Base-by-base conservation (phyloP, 352 stramenopile species). In the Plasmopara muralis region DNA sequence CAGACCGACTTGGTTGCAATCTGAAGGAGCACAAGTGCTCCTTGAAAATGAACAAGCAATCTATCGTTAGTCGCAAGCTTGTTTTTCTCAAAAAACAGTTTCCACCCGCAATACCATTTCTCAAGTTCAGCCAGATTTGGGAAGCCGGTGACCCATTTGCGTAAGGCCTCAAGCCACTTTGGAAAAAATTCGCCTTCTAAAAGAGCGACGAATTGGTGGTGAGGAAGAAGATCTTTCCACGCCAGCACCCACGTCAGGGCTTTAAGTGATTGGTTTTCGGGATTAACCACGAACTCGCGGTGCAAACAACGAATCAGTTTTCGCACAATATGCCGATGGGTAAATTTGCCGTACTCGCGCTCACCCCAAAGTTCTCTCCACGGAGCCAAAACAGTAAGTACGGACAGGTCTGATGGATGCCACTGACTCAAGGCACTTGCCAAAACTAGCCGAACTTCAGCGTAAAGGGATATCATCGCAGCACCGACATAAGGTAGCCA, bases 121-220 rank as follows among this genome's bases (percentile, higher is more conserved):
- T 83, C 68, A 1, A 96, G 55, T 54, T 96, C 87, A 1, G 41
- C 38, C 34, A 94, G 48, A 44, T 73, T 64, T 4, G 74, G 67
- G 3, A 64, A 63, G 5, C 63, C 59, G 5, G 41, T 43, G 4
- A 96, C 65, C 89, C 89, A 97, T 43, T 68, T 70, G 12, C 75
- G 82, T 43, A 97, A 60, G 13, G 90, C 78, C 14, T 77, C 74
- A 10, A 96, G 75, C 89, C 89, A 97, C 53, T 93, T 87, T 0
- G 85, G 82, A 46, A 97, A 96, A 46, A 97, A 95, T 47, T 96
- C 89, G 8, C 84, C 87, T 62, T 96, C 87, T 18, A 97, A 70
- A 2, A 95, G 62, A 18, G 83, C 78, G 30, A 91, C 66, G 45
- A 92, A 74, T 47, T 95, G 84, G 0, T 77, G 72, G 9, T 85